phyloP scores from a whole-genome alignment of 345 rosid genomes.

The Citrus glauca region DNA sequence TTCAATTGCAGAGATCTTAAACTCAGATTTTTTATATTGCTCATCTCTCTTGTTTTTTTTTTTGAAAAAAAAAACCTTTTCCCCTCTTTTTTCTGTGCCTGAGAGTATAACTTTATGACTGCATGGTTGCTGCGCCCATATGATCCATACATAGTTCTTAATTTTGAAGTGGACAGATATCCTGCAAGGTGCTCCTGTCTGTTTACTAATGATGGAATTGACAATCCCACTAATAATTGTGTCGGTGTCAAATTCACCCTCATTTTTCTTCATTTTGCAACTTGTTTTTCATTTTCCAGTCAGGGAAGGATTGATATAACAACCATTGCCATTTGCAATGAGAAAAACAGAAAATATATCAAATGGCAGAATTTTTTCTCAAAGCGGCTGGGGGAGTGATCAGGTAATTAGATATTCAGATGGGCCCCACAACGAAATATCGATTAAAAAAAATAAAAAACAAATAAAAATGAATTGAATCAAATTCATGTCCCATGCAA shows the following conservation, averaged over 20 bases:
- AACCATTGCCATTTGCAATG: no score
- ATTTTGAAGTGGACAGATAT: not conserved
- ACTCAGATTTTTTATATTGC: not conserved
- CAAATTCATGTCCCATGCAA: conserved; percentile 17
- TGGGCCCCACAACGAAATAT: not conserved
- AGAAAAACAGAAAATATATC: not conserved
- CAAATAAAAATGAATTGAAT: not conserved
- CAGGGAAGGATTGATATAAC: no score
- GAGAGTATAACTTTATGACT: not conserved
- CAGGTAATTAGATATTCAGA: conserved; percentile 6
- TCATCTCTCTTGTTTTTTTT: not conserved
- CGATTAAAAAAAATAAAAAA: no score
- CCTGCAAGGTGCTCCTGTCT: not conserved
- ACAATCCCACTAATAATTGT: not conserved
- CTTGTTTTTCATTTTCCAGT: not conserved
- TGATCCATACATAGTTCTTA: not conserved
- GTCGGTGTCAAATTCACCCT: not conserved
- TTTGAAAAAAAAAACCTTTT: no score
- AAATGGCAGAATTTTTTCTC: not conserved
- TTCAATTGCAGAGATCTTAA: not conserved
- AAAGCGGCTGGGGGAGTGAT: not conserved
- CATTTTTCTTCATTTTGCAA: not conserved
- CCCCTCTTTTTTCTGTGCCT: not conserved
- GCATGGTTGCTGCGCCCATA: not conserved
- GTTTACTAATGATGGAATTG: not conserved